Percentiles rank a stretch among this genome's conserved stretches.
Evolutionary conservation across 768 basidiomycete species (phyloP).

Genomic region (Pleurotus eryngii): DNA sequence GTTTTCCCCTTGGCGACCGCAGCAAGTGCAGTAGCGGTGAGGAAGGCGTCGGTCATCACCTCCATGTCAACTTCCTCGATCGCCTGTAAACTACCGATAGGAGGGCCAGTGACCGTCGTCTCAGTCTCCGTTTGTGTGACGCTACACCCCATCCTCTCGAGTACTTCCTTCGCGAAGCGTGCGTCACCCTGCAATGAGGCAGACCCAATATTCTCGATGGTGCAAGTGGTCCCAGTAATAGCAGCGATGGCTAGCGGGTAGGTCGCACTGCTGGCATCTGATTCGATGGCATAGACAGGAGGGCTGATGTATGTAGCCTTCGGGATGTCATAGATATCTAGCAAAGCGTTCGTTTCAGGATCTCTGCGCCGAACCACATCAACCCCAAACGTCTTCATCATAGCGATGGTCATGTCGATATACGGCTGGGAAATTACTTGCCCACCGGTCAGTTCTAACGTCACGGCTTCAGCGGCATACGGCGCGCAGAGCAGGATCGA

Average conservation of each 20-base stretch:
- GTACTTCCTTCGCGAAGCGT: conserved; percentile 86
- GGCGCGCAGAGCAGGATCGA: conserved; percentile 96
- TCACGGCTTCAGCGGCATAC: conserved; percentile 80
- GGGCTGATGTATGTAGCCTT: conserved; percentile 78
- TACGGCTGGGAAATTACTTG: conserved; percentile 98
- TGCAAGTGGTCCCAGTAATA: conserved; percentile 95
- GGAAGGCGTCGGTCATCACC: conserved; percentile 99
- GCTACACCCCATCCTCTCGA: conserved; percentile 92
- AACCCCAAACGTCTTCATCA: conserved; percentile 94
- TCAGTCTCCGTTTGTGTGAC: conserved; percentile 85
- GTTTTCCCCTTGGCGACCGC: conserved; percentile 76
- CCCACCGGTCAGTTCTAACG: conserved; percentile 87
- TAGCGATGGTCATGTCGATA: conserved; percentile 99
- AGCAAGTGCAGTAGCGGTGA: conserved; percentile 90
- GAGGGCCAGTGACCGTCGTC: conserved; percentile 91
- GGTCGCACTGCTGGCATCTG: conserved; percentile 92
- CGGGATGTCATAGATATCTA: conserved; percentile 89
- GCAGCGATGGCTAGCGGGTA: conserved; percentile 97
- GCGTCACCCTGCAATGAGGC: conserved; percentile 96
- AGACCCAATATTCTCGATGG: conserved; percentile 88
- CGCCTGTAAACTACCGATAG: conserved; percentile 74
- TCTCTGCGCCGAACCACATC: conserved; percentile 66
- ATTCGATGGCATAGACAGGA: conserved; percentile 82
- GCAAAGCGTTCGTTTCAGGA: conserved; percentile 49
- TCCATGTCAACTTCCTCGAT: conserved; percentile 95